phyloP scores from a whole-genome alignment of 257 asterid species.

The Datura wrightii region DNA sequence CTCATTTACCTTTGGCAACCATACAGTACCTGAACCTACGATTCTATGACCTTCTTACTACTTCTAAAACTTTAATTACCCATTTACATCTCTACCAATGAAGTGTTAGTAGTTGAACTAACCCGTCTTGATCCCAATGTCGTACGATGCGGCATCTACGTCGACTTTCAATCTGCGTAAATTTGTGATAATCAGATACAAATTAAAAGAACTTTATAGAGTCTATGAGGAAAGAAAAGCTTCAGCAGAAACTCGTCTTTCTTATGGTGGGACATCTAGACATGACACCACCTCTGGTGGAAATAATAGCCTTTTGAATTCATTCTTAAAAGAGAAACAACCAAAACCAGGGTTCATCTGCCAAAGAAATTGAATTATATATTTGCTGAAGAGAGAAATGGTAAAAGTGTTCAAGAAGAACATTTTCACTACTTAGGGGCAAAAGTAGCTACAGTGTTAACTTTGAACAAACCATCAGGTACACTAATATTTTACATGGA shows the following conservation, averaged over 20 bases:
- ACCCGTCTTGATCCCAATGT: constrained; percentile 98
- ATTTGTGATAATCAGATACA: constrained; percentile 36
- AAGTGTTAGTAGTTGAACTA: constrained; percentile 34
- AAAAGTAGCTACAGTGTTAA: background rate
- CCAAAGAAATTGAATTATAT: background rate
- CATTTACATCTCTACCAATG: background rate
- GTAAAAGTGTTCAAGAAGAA: background rate
- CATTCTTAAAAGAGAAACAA: background rate
- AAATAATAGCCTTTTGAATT: constrained; percentile 22
- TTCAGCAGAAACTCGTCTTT: background rate
- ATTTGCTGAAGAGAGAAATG: background rate
- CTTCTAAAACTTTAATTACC: background rate
- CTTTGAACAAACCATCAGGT: background rate
- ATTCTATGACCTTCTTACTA: background rate
- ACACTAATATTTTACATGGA: background rate
- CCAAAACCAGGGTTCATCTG: background rate
- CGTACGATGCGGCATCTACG: constrained; percentile 82
- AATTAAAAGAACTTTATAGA: background rate
- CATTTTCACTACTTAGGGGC: background rate
- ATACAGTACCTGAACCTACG: background rate
- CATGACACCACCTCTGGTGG: constrained; percentile 11
- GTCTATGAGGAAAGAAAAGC: background rate
- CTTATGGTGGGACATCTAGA: background rate
- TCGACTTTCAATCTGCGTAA: constrained; percentile 87
- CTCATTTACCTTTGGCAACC: constrained; percentile 1